A percentile compares a stretch with the other conserved stretches of the same genome.
Evolutionary conservation across 2,329 filamentous ascomycete genomes (phyloP).

Genomic region (Chlorencoelia australis): DNA sequence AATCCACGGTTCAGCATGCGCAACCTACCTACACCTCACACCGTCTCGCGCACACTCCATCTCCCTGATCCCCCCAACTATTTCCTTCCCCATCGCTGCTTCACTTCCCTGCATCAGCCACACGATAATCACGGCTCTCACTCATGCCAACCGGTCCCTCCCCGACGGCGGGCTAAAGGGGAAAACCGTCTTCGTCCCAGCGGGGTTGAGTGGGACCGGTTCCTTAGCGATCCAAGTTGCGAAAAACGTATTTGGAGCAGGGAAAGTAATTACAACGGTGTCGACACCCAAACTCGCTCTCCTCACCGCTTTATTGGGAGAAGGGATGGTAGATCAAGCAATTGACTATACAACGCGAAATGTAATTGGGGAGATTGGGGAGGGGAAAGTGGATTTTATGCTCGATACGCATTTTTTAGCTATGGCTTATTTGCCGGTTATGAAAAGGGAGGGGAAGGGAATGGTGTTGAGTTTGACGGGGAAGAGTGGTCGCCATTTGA

Average conservation of each 20-base stretch:
- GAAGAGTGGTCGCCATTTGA: too few species aligned
- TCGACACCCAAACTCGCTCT: conserved; percentile 32
- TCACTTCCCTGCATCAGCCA: conserved; percentile 31
- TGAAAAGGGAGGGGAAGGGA: conserved; percentile 17
- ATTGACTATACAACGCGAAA: conserved; percentile 29
- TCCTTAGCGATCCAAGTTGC: conserved; percentile 31
- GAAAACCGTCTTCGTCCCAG: conserved; percentile 29
- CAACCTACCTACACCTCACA: too few species aligned
- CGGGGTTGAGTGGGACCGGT: conserved; percentile 28
- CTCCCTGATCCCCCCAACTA: conserved; percentile 30
- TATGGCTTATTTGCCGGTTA: conserved; percentile 28
- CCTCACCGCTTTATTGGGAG: conserved; percentile 29
- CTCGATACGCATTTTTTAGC: conserved; percentile 31
- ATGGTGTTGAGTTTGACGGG: conserved; percentile 7
- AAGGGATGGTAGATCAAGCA: conserved; percentile 30
- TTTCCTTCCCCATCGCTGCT: conserved; percentile 32
- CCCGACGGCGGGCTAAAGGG: conserved; percentile 29
- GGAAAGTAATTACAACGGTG: conserved; percentile 35
- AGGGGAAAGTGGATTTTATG: conserved; percentile 30
- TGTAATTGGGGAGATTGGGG: conserved; percentile 22
- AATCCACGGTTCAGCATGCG: too few species aligned
- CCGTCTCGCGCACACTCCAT: conserved; percentile 22
- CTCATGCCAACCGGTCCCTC: conserved; percentile 20
- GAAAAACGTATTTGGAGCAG: conserved; percentile 32
- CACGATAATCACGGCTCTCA: too few species aligned